Base-by-base conservation (phyloP, 352 stramenopile genomes). In the Elongisporangium prolatum region DNA sequence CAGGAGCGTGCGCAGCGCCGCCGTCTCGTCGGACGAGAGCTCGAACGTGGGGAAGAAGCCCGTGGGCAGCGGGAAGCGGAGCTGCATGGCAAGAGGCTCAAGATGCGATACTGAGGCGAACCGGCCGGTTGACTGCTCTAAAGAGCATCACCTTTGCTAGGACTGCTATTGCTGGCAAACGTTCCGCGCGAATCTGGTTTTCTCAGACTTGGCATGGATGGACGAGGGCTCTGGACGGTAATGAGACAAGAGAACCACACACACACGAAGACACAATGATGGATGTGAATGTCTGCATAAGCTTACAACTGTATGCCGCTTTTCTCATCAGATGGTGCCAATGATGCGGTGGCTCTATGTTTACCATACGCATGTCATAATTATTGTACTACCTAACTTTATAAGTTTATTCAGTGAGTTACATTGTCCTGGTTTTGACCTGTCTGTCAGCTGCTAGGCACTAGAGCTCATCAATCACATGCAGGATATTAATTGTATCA, bases 41-140 rank as follows among this genome's bases (percentile, higher is more conserved):
- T 90, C 77, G 58, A 90, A 87, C 65, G 77, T 79, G 67, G 77
- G 75, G 60, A 90, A 90, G 67, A 86, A 88, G n/a, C 72, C 74
- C 38, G 65, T 59, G 11, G 80, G 80, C 21, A 90, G 58, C 18
- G 80, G 80, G 69, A 90, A 90, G 44, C 78, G 79, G 58, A 88
- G 80, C 38, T 86, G 77, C 80, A 90, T 89, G 54, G n/a, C 22
- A 53, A 37, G 18, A 54, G 50, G 34, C 34, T 44, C 11, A 13
- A 16, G 34, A 44, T 44, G 34, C 34, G 34, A 44, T 44, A 17
- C 34, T 44, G 34, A 44, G 34, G 17, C 34, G 34, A 44, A 13
- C 34, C 34, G 34, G 7, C 34, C 34, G 34, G 34, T 44, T 44
- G 34, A 44, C 34, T 44, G 34, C 17, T 44, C 34, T 13, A 44